Base-by-base conservation (phyloP, 78 protist species). In the Dictyostelium capitatum region DNA sequence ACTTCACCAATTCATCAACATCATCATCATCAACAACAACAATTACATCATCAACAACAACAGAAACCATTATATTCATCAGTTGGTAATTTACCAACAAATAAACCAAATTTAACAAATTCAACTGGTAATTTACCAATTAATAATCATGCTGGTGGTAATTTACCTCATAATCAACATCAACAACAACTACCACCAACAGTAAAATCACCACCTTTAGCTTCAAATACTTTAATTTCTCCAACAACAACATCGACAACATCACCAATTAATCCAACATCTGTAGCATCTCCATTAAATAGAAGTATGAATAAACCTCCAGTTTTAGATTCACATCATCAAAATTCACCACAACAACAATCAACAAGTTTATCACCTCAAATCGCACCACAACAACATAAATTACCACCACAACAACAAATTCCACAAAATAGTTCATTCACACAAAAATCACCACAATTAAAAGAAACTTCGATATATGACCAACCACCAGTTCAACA, bases 21-120 rank as follows among this genome's bases (percentile, higher is more conserved):
- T 6, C 28, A 53, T 14, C 46, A 8, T 12, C 54, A 62, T 25
- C 75, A 30, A 30, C 59, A 11, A 46, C 62, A 51, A 41, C 57
- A 6, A n/a, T 77, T 8, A 50, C 78, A 23, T 47, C 41, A 12
- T 0, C 89, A 59, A 46, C 89, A 73, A 50, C 90, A 82, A 10
- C 89, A 30, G 20, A 30, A 9, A n/a, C 80, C 47, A 47, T 20
- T 41, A 74, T 23, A 9, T 9, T 46, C 64, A 69, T 57, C 90
- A 54, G 46, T 20, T 48, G 41, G 70, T 37, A 74, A 17, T 47
- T 46, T 23, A 41, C 51, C 57, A 47, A 25, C 20, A 41, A 74
- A 32, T 74, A 23, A 20, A 15, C 70, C 25, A n/a, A 53, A 25
- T 23, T 20, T 41, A 74, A 47, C 3, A 8, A 59, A 54, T 32